Conservation (phyloP, 306 rosid species). For the Prunus mongolica region DNA sequence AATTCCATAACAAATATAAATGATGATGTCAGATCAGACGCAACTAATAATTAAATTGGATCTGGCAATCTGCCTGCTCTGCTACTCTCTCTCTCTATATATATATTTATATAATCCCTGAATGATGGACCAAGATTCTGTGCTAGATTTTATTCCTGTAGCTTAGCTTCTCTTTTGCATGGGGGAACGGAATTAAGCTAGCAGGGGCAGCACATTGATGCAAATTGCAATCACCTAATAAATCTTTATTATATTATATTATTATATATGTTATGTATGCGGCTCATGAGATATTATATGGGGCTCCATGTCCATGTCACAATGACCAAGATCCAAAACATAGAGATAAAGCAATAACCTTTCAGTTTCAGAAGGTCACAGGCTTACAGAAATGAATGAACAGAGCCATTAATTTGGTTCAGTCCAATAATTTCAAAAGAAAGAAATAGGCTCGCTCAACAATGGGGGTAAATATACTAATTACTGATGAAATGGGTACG, state of each 20-base stretch:
- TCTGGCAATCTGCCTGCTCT: neutral
- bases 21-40: neutral
- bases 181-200: neutral
- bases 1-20: neutral
- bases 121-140: slow-evolving; percentile 10
- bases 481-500: neutral
- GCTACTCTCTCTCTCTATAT: too few species aligned
- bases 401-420: neutral
- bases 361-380: neutral
- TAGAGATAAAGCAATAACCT: neutral
- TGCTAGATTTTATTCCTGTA: slow-evolving; percentile 4
- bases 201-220: neutral
- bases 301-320: too few species aligned
- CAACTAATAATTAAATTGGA: neutral
- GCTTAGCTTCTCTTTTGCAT: neutral
- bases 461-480: too few species aligned
- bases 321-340: too few species aligned
- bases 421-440: too few species aligned
- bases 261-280: too few species aligned
- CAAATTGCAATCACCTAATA: neutral
- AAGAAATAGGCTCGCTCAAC: too few species aligned
- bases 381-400: neutral
- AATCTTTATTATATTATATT: too few species aligned
- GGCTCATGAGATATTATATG: too few species aligned
- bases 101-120: neutral